Evolutionary conservation across 116 monocot species (phyloP).

Genomic region (Cymodocea nodosa): DNA sequence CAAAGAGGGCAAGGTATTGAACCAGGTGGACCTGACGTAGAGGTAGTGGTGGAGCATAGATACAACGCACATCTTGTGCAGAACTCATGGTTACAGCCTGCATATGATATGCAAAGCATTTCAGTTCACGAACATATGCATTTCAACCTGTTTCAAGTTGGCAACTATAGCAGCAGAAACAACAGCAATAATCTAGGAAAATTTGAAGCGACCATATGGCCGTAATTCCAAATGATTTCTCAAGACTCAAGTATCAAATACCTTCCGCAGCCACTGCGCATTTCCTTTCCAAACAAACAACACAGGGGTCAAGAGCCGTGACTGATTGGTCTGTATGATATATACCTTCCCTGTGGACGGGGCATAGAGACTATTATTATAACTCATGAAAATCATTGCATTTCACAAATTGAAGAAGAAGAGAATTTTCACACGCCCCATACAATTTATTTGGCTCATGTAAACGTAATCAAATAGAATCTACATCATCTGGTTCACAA

Average conservation of each 20-base stretch:
- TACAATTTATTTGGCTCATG: too few species aligned
- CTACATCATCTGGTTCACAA: too few species aligned
- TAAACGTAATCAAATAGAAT: too few species aligned
- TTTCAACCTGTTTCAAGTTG: neutral
- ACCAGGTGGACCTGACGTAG: slow-evolving; percentile 36
- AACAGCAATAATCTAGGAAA: too few species aligned
- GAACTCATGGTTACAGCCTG: slow-evolving; percentile 85
- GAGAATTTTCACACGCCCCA: too few species aligned
- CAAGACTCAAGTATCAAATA: slow-evolving; percentile 4
- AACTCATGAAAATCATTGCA: too few species aligned
- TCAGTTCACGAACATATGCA: neutral
- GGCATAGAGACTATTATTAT: neutral
- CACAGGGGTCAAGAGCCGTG: slow-evolving; percentile 69
- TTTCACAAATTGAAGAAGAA: too few species aligned
- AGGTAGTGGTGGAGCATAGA: slow-evolving; percentile 59
- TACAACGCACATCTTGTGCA: slow-evolving; percentile 84
- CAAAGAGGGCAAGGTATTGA: slow-evolving; percentile 77
- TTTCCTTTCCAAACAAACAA: slow-evolving; percentile 79
- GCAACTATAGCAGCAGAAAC: neutral
- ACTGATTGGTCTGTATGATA: slow-evolving; percentile 41
- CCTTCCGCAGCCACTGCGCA: slow-evolving; percentile 82
- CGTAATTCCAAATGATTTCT: neutral
- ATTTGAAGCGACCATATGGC: neutral
- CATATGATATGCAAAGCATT: neutral
- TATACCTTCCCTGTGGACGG: slow-evolving; percentile 46